Conservation (phyloP, 352 stramenopile genomes). For the Globisporangium uncinulatum region DNA sequence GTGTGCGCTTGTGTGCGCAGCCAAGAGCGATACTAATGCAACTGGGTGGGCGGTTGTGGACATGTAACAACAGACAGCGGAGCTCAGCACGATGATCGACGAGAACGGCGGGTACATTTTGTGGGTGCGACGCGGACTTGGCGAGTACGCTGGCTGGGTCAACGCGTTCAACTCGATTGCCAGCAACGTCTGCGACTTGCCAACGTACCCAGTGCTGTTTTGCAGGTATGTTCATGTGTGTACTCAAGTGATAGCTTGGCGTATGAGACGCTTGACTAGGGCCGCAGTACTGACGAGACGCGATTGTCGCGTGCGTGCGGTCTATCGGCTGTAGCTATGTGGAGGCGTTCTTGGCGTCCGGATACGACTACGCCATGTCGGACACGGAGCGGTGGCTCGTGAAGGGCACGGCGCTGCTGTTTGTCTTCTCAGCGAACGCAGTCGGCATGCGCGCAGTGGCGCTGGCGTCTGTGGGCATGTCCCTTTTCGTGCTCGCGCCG, state of each 20-base stretch:
- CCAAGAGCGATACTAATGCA: not conserved
- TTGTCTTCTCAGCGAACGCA: slow-evolving; percentile 68
- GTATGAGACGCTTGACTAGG: too few species aligned
- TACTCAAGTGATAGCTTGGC: not conserved
- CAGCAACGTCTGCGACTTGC: slow-evolving; percentile 81
- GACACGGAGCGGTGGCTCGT: slow-evolving; percentile 58
- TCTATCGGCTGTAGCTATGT: slow-evolving; percentile 41
- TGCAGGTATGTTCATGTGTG: slow-evolving; percentile 30
- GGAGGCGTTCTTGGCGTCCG: slow-evolving; percentile 65
- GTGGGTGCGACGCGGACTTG: slow-evolving; percentile 75
- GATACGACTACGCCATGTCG: slow-evolving; percentile 46
- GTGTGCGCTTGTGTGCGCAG: not conserved
- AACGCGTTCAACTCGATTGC: slow-evolving; percentile 84
- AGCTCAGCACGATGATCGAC: slow-evolving; percentile 82
- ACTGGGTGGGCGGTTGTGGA: not conserved
- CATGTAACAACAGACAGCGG: slow-evolving; percentile 38
- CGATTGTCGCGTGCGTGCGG: not conserved
- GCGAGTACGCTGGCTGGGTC: slow-evolving; percentile 77
- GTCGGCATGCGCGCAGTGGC: slow-evolving; percentile 76
- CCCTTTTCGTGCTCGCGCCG: slow-evolving; percentile 72
- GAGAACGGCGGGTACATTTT: slow-evolving; percentile 84
- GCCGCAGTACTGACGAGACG: not conserved
- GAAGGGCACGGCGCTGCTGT: slow-evolving; percentile 58
- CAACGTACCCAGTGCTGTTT: slow-evolving; percentile 80
- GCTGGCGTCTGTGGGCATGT: slow-evolving; percentile 73